Conservation (phyloP, 257 asterid species). For the Leonotis leonurus region DNA sequence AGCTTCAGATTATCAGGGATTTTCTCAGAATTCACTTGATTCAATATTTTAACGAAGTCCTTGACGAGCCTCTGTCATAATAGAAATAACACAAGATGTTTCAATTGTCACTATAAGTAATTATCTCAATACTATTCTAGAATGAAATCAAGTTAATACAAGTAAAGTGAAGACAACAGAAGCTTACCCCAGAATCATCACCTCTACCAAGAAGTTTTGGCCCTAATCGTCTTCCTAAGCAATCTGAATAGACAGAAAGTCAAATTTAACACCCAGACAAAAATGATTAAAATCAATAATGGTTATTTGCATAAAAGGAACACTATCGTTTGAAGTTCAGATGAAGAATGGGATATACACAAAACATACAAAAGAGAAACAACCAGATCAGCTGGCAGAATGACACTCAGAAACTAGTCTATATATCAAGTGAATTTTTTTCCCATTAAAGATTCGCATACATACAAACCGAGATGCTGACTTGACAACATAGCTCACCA, state of each 20-base stretch:
- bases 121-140: not conserved
- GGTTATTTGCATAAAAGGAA: not conserved
- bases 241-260: conserved; percentile 48
- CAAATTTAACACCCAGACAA: conserved; percentile 12
- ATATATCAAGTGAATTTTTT: not conserved
- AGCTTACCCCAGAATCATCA: conserved; percentile 81
- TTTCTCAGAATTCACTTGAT: conserved; percentile 76
- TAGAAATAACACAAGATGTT: conserved; percentile 21
- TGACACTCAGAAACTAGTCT: not conserved
- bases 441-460: not conserved
- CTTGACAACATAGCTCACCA: not conserved
- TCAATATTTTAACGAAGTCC: conserved; percentile 70
- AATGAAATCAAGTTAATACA: conserved; percentile 1
- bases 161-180: not conserved
- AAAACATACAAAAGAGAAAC: no score
- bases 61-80: conserved; percentile 64
- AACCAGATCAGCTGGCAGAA: not conserved
- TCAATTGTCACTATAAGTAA: no score
- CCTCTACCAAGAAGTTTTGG: conserved; percentile 81
- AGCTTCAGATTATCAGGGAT: conserved; percentile 73
- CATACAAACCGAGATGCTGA: not conserved
- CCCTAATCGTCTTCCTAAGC: conserved; percentile 91
- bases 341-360: not conserved
- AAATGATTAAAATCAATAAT: not conserved
- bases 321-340: not conserved